phyloP scores from a whole-genome alignment of 2,329 filamentous ascomycete genomes.

The Arthrobotrys iridis region DNA sequence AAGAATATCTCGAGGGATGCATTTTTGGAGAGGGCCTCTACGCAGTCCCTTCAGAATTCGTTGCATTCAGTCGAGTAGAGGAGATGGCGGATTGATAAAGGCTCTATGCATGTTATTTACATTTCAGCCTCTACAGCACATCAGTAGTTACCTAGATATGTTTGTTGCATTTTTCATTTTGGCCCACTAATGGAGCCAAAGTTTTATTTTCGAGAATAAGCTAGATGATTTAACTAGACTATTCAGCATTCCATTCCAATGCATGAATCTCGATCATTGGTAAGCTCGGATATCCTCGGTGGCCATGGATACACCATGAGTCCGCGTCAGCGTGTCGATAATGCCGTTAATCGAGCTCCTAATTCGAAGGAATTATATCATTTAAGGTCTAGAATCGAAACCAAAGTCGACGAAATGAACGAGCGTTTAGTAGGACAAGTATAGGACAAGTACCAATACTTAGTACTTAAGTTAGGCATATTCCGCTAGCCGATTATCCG shows the following conservation, averaged over 20 bases:
- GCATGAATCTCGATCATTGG: not conserved
- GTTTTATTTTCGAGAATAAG: too few species aligned
- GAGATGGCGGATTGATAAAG: not conserved
- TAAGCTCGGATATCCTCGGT: not conserved
- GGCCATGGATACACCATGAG: too few species aligned
- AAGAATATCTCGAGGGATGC: conserved; percentile 8
- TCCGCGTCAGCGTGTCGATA: too few species aligned
- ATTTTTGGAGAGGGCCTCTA: not conserved
- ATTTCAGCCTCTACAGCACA: too few species aligned
- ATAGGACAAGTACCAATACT: too few species aligned
- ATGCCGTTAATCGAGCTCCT: not conserved
- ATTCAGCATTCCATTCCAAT: not conserved
- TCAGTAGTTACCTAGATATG: not conserved
- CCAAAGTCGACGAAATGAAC: too few species aligned
- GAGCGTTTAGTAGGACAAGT: too few species aligned
- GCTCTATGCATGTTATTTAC: too few species aligned
- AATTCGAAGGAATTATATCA: not conserved
- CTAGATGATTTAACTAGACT: too few species aligned
- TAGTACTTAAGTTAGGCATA: too few species aligned
- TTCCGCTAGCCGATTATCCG: not conserved
- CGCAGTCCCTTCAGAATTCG: conserved; percentile 4
- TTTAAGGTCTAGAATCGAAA: not conserved
- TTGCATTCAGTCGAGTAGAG: not conserved
- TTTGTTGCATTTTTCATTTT: not conserved
- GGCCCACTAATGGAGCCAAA: not conserved